phyloP scores from a whole-genome alignment of 192 early-diverging fungal species.

The Coemansia furcata region DNA sequence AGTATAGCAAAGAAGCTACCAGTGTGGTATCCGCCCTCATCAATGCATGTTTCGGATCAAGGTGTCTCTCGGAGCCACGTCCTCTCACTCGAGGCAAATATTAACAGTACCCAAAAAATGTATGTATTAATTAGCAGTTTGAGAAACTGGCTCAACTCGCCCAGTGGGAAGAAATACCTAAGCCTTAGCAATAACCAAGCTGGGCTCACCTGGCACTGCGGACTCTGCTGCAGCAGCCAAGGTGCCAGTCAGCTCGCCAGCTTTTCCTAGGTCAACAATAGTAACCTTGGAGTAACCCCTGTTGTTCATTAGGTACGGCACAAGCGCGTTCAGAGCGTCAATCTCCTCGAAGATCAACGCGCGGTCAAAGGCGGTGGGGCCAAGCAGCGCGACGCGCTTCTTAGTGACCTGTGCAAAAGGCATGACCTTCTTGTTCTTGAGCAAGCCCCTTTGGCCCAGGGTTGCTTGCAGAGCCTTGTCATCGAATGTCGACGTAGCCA shows the following conservation, averaged over 20 bases:
- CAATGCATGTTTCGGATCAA: neutral
- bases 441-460: constrained; percentile 66
- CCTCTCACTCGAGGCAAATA: neutral
- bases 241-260: constrained; percentile 28
- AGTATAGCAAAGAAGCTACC: neutral
- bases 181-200: constrained; percentile 37
- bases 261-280: constrained; percentile 49
- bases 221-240: constrained; percentile 30
- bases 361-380: constrained; percentile 75
- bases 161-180: neutral
- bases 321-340: constrained; percentile 57
- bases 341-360: constrained; percentile 80
- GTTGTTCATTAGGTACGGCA: constrained; percentile 58
- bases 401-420: constrained; percentile 91
- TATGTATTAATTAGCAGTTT: too few species aligned
- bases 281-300: constrained; percentile 59
- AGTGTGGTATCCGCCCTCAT: neutral
- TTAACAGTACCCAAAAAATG: too few species aligned
- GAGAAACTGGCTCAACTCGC: neutral
- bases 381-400: constrained; percentile 70
- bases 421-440: constrained; percentile 97
- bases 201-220: constrained; percentile 49
- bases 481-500: constrained; percentile 60
- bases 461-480: constrained; percentile 70
- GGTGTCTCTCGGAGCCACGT: neutral